Percentiles rank a stretch among this genome's conserved stretches.
phyloP scores from a whole-genome alignment of 139 green algal species.

The Coelastrella sp. region DNA sequence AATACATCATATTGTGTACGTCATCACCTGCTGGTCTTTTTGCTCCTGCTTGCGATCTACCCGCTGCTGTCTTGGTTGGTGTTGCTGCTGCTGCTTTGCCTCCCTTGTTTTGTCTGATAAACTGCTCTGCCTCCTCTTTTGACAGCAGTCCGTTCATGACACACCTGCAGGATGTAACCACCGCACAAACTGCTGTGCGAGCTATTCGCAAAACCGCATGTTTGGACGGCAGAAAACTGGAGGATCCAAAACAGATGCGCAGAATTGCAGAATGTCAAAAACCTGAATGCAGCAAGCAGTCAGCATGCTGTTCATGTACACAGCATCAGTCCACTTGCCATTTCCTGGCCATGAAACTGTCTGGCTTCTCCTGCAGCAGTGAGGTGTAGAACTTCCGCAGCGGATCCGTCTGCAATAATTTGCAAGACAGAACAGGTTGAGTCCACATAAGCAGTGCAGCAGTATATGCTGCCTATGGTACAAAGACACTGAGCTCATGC shows the following conservation, averaged over 20 bases:
- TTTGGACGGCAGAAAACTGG: no score
- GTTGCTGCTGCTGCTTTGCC: constrained; percentile 2
- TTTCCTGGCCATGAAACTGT: constrained; percentile 80
- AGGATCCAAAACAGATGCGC: no score
- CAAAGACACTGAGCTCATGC: no score
- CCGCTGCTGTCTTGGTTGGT: neutral
- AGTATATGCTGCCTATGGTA: no score
- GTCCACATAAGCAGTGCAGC: no score
- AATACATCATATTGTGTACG: neutral
- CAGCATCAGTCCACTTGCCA: constrained; percentile 59
- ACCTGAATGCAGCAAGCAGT: no score
- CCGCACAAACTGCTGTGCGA: neutral
- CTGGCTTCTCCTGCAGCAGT: constrained; percentile 74
- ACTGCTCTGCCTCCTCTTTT: constrained; percentile 67
- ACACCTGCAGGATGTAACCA: constrained; percentile 58
- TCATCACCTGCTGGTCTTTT: neutral
- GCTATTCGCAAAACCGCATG: neutral
- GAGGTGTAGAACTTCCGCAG: constrained; percentile 87
- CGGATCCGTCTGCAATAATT: constrained; percentile 69
- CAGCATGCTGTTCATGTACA: neutral
- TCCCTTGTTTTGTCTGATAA: constrained; percentile 42
- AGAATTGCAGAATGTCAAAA: no score
- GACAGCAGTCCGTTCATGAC: constrained; percentile 74
- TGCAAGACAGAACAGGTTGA: neutral
- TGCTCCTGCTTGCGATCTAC: neutral